phyloP scores from a whole-genome alignment of 768 basidiomycete species.

The Tephrocybe sp. region DNA sequence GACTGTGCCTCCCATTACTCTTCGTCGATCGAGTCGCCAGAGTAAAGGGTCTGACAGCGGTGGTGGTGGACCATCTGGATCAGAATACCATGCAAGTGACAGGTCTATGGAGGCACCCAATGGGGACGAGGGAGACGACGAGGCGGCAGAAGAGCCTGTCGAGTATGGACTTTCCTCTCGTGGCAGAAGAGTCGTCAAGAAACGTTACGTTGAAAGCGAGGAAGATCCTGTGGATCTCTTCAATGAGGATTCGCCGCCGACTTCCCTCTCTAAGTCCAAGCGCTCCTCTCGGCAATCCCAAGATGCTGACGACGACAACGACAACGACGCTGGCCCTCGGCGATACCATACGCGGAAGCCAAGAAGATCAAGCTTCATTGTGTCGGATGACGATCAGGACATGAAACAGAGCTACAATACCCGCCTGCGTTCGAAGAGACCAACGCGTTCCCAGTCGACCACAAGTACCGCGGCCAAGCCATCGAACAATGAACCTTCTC shows the following conservation, averaged over 20 bases:
- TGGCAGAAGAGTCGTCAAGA: slow-evolving; percentile 41
- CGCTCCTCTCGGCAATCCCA: slow-evolving; percentile 18
- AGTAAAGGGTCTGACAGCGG: slow-evolving; percentile 30
- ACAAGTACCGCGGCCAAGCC: slow-evolving; percentile 4
- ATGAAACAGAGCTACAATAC: slow-evolving; percentile 19
- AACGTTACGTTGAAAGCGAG: slow-evolving; percentile 45
- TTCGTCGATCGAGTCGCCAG: slow-evolving; percentile 35
- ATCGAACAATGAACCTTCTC: slow-evolving; percentile 16
- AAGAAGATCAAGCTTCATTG: slow-evolving; percentile 32
- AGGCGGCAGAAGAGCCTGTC: slow-evolving; percentile 17
- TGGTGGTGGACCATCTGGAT: slow-evolving; percentile 38
- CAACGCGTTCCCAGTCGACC: slow-evolving; percentile 11
- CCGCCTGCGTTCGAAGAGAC: slow-evolving; percentile 39
- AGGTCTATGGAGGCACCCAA: slow-evolving; percentile 34
- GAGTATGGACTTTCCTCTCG: slow-evolving; percentile 29
- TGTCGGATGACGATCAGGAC: slow-evolving; percentile 48
- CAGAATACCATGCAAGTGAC: slow-evolving; percentile 51
- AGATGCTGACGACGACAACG: slow-evolving; percentile 22
- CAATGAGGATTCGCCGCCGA: slow-evolving; percentile 21
- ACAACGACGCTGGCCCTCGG: slow-evolving; percentile 25
- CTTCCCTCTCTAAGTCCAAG: slow-evolving; percentile 9
- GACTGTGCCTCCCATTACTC: slow-evolving; percentile 16
- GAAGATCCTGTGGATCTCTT: slow-evolving; percentile 35
- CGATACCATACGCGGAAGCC: slow-evolving; percentile 18
- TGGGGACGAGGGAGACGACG: slow-evolving; percentile 28